These are phyloP conservation scores for Plasmodium ovale DNA, from an alignment of 169 alveolate species.

Conservation along the genomic window DNA sequence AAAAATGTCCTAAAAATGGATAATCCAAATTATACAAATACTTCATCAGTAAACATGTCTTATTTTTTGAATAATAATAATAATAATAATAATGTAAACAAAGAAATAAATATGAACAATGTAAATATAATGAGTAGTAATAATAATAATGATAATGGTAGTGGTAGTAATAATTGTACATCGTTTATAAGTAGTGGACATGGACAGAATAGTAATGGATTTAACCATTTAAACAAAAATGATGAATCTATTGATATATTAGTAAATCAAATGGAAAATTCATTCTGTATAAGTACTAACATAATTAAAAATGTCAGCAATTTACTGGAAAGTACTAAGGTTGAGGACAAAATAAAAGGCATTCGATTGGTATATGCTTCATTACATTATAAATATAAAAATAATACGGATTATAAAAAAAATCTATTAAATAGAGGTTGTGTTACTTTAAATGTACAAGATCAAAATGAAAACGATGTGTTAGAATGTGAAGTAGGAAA, in stretches of 20 bases:
- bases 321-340: slow-evolving; percentile 58
- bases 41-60: slow-evolving; percentile 66
- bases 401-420: slow-evolving; percentile 63
- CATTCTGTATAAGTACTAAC: slow-evolving; percentile 68
- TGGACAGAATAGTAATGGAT: slow-evolving; percentile 29
- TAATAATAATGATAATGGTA: background rate
- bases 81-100: slow-evolving; percentile 6
- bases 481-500: slow-evolving; percentile 1
- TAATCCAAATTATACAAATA: slow-evolving; percentile 56
- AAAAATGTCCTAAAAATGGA: slow-evolving; percentile 69
- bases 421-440: slow-evolving; percentile 75
- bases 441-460: slow-evolving; percentile 51
- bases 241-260: slow-evolving; percentile 72
- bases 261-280: slow-evolving; percentile 76
- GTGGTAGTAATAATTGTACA: slow-evolving; percentile 18
- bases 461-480: slow-evolving; percentile 52
- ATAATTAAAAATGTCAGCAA: slow-evolving; percentile 71
- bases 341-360: slow-evolving; percentile 74
- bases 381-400: slow-evolving; percentile 69
- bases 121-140: slow-evolving; percentile 8
- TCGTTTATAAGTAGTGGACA: slow-evolving; percentile 36
- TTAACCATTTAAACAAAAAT: slow-evolving; percentile 58
- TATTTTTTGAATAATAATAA: slow-evolving; percentile 58
- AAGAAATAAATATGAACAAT: slow-evolving; percentile 25
- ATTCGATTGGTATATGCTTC: slow-evolving; percentile 72